phyloP scores from a whole-genome alignment of 1,139 yeast species.

The Hyphopichia buzzinii region DNA sequence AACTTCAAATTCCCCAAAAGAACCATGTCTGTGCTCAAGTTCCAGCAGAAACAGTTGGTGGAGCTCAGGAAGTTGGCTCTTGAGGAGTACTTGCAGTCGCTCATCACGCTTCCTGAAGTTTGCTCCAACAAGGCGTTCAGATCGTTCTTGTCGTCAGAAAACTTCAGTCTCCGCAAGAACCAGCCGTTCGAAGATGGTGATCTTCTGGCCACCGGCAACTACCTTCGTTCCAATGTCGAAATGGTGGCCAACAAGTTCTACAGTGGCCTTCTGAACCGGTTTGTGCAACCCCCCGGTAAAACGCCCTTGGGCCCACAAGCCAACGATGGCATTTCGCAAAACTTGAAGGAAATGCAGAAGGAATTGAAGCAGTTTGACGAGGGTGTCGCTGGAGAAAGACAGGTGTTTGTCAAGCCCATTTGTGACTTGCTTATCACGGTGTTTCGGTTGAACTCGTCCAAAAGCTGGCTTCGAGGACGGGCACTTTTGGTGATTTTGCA shows the following conservation, averaged over 20 bases:
- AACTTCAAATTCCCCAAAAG: slow-evolving; percentile 61
- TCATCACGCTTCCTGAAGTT: slow-evolving; percentile 62
- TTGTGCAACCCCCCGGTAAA: slow-evolving; percentile 9
- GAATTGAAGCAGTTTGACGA: slow-evolving; percentile 43
- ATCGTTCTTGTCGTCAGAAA: slow-evolving; percentile 73
- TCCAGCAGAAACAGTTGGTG: slow-evolving; percentile 58
- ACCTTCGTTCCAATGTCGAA: slow-evolving; percentile 22
- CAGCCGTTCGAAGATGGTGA: slow-evolving; percentile 26
- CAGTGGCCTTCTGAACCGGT: slow-evolving; percentile 38
- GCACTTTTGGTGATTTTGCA: slow-evolving; percentile 81
- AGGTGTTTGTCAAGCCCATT: slow-evolving; percentile 69
- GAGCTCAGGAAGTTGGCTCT: slow-evolving; percentile 63
- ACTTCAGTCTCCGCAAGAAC: slow-evolving; percentile 44
- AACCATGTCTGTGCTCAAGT: slow-evolving; percentile 61
- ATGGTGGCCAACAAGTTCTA: slow-evolving; percentile 44
- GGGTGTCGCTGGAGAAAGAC: slow-evolving; percentile 17
- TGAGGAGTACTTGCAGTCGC: slow-evolving; percentile 57
- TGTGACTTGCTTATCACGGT: slow-evolving; percentile 71
- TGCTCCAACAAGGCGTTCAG: slow-evolving; percentile 75
- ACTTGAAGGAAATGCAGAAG: slow-evolving; percentile 40
- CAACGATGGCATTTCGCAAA: slow-evolving; percentile 22
- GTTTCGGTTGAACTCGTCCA: slow-evolving; percentile 65
- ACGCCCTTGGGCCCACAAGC: neutral
- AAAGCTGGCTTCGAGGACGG: slow-evolving; percentile 79
- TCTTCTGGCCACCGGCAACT: slow-evolving; percentile 3